A percentile compares a stretch with the other conserved stretches of the same genome.
phyloP scores from a whole-genome alignment of 192 early-diverging fungal genomes.

The Obelidium mucronatum region DNA sequence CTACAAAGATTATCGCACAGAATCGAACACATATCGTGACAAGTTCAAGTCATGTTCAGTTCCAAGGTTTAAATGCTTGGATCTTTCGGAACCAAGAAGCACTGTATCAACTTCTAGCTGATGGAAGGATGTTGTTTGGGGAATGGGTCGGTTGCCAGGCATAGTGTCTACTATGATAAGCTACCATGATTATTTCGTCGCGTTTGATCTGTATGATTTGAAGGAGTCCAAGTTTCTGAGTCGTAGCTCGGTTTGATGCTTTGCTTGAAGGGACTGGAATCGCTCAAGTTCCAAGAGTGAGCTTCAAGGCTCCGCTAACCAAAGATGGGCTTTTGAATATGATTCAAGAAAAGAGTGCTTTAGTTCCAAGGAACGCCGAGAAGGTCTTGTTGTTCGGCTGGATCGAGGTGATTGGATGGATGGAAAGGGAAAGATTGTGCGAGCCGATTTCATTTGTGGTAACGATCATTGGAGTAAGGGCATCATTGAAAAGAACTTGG shows the following conservation, averaged over 20 bases:
- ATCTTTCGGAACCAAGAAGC: conserved; percentile 32
- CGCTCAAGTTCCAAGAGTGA: background rate
- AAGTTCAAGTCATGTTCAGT: conserved; percentile 43
- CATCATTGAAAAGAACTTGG: conserved; percentile 23
- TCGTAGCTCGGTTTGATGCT: conserved; percentile 16
- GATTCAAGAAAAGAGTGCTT: conserved; percentile 30
- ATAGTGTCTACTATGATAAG: conserved; percentile 44
- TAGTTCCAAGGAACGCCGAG: conserved; percentile 10
- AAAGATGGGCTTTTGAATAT: conserved; percentile 11
- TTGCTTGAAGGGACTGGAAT: conserved; percentile 28
- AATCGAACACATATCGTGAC: conserved; percentile 55
- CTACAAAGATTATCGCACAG: conserved; percentile 38
- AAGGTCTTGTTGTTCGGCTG: conserved; percentile 47
- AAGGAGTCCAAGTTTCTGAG: conserved; percentile 29
- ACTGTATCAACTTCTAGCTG: conserved; percentile 34
- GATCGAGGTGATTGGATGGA: conserved; percentile 44
- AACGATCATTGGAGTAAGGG: conserved; percentile 58
- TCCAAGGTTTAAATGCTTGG: conserved; percentile 41
- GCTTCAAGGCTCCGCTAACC: background rate
- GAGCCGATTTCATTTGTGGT: conserved; percentile 52
- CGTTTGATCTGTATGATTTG: conserved; percentile 52
- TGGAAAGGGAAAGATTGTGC: conserved; percentile 51
- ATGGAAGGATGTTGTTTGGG: conserved; percentile 51
- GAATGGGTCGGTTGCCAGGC: conserved; percentile 55
- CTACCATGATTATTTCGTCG: conserved; percentile 46